A percentile compares a stretch with the other conserved stretches of the same genome.
These are phyloP conservation scores for Beauveria varroae DNA, from an alignment of 2,329 filamentous ascomycete genomes.

Conservation along the genomic window DNA sequence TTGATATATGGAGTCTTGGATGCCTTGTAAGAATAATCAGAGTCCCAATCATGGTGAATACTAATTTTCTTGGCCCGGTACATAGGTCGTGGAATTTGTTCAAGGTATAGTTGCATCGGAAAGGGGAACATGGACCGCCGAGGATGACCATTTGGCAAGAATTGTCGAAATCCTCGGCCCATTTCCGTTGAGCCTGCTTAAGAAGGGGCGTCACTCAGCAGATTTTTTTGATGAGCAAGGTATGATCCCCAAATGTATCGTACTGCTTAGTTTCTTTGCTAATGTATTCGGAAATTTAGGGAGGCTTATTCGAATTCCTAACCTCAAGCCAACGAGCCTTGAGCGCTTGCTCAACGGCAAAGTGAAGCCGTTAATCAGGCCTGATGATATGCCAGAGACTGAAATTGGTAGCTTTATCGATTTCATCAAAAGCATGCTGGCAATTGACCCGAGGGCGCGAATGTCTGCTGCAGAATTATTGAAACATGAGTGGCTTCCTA, in stretches of 20 bases:
- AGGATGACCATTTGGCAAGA: conserved; percentile 1
- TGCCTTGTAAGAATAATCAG: not conserved
- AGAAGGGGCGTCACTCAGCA: not conserved
- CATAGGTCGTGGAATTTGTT: not conserved
- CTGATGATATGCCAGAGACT: not conserved
- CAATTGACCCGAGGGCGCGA: not conserved
- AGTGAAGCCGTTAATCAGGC: not conserved
- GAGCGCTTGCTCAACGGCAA: not conserved
- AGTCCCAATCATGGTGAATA: not conserved
- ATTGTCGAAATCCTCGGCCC: not conserved
- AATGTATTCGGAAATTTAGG: not conserved
- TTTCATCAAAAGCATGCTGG: not conserved
- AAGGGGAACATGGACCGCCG: not conserved
- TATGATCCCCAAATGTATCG: not conserved
- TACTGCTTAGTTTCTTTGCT: not conserved
- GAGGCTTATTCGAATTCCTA: not conserved
- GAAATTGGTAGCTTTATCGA: not conserved
- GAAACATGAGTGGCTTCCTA: not conserved
- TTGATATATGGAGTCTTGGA: conserved; percentile 20
- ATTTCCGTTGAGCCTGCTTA: not conserved
- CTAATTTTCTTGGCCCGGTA: not conserved
- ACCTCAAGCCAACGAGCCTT: not conserved
- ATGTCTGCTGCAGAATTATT: not conserved
- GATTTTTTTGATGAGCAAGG: not conserved
- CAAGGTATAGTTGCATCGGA: not conserved